Evolutionary conservation across 305 asterid genomes (phyloP).

Genomic region (Stenogyne calaminthoides): DNA sequence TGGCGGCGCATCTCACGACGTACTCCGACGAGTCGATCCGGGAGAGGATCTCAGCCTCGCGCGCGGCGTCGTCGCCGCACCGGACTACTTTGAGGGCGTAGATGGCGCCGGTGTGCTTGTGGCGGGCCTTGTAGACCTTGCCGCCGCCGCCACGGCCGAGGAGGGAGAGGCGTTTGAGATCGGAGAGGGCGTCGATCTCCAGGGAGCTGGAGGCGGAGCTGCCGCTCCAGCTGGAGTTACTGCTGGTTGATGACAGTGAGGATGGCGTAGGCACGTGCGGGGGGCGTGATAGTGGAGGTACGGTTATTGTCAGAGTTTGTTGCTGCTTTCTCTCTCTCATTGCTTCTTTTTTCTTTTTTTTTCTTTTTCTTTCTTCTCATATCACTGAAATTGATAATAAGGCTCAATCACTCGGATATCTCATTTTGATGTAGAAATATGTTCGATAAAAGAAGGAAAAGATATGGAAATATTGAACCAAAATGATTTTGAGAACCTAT

Average conservation of each 20-base stretch:
- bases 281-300: conserved; percentile 31
- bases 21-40: conserved; percentile 38
- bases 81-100: conserved; percentile 48
- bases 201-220: conserved; percentile 14
- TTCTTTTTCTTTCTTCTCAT: too few relatives aligned
- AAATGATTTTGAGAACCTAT: too few relatives aligned
- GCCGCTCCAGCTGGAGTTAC: background rate
- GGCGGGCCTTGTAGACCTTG: conserved; percentile 51
- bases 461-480: too few relatives aligned
- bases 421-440: too few relatives aligned
- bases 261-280: conserved; percentile 34
- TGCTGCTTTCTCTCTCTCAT: conserved; percentile 41
- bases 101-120: conserved; percentile 31
- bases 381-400: too few relatives aligned
- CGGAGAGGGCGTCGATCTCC: conserved; percentile 24
- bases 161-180: conserved; percentile 39
- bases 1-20: conserved; percentile 40
- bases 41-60: conserved; percentile 42
- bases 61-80: conserved; percentile 8
- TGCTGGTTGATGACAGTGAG: conserved; percentile 33
- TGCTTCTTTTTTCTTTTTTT: background rate
- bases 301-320: conserved; percentile 33
- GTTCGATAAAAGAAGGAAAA: too few relatives aligned
- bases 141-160: conserved; percentile 52
- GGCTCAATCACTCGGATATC: too few relatives aligned